Evolutionary conservation across 23 red algal species (phyloP).

Genomic region (Porphyridium purpureum): DNA sequence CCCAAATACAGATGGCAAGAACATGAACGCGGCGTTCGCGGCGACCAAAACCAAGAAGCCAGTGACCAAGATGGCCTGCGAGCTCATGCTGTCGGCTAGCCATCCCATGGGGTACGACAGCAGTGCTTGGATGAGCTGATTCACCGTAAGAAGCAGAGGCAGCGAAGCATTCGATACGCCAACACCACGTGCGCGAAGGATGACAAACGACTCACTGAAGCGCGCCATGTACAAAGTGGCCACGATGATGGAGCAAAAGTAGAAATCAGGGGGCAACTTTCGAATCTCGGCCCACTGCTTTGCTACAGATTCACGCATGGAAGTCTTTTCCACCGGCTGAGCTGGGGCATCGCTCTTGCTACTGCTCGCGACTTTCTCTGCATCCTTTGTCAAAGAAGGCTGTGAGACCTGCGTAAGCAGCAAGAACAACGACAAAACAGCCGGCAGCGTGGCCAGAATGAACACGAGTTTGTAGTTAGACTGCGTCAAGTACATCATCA

Average conservation of each 20-base stretch:
- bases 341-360: too few species aligned
- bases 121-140: not conserved
- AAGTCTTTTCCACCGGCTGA: too few species aligned
- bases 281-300: too few species aligned
- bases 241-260: not conserved
- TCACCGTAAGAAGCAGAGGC: not conserved
- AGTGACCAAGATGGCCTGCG: not conserved
- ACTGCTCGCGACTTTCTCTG: constrained; percentile 2
- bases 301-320: too few species aligned
- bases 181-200: not conserved
- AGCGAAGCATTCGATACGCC: not conserved
- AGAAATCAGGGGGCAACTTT: not conserved
- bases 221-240: not conserved
- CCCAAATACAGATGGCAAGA: not conserved
- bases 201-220: constrained; percentile 1
- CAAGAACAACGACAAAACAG: too few species aligned
- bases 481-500: too few species aligned
- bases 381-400: too few species aligned
- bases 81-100: not conserved
- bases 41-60: not conserved
- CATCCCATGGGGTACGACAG: not conserved
- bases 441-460: too few species aligned
- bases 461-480: too few species aligned
- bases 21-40: not conserved
- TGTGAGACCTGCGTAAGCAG: too few species aligned